Evolutionary conservation across 2,329 filamentous ascomycete species (phyloP), one percentile per base, ranked within the genome.

Genomic region (Fusarium poae): DNA sequence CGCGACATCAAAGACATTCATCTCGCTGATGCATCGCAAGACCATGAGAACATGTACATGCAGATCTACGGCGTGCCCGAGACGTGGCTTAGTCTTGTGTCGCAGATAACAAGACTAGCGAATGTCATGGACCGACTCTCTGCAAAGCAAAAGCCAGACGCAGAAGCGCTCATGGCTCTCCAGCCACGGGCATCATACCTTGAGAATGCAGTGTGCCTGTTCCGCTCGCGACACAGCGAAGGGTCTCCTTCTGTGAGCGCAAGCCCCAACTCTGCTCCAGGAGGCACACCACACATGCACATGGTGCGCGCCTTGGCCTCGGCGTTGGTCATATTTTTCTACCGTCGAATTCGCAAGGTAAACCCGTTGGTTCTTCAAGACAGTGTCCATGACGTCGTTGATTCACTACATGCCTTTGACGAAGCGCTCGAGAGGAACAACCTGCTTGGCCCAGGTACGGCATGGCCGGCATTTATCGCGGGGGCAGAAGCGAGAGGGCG

Each of bases 31-130:
- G 39, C 58, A 0, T 49, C 54, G 1, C 70, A 68, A 25, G 67
- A 68, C 3, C 57, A 68, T 12, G 70, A 72, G 21, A 71, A 70
- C 12, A 71, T 72, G 70, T 72, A 72, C 3, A 71, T 72, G 70
- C 70, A 68, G 32, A 72, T 72, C 5, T 72, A 72, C 4, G 70
- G 70, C 0, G 70, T 72, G 4, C 67, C 70, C 8, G 70, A 72
- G 51, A 72, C 70, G 8, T 72, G 70, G 70, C 50, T 72, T 0
- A 72, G 70, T 16, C n/a, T 72, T 7, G 70, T 72, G 0, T 72
- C 70, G 0, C 70, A 72, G 9, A 72, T 71, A 3, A 72, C 70
- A 2, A 54, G 70, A 0, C 58, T 72, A 1, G 70, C 70, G 8
- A 72, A 72, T 25, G 55, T 64, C 2, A 72, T 71, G 44, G 70